Conservation (phyloP, 2,329 filamentous ascomycete species). For the Colletotrichum gigasporum region DNA sequence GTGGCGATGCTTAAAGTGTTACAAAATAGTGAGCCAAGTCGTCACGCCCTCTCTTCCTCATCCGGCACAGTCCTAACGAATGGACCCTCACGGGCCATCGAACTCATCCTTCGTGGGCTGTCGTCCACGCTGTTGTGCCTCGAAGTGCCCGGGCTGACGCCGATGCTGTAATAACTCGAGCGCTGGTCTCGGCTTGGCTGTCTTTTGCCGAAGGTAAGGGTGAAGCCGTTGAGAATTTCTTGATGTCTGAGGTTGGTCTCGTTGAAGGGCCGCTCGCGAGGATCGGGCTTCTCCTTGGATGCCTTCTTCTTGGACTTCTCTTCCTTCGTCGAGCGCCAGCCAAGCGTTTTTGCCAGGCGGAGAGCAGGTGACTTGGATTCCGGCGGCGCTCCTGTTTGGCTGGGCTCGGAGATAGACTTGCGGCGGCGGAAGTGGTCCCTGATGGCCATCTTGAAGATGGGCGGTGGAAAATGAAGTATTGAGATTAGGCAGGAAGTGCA, state of each 20-base stretch:
- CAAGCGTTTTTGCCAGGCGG: slow-evolving; percentile 31
- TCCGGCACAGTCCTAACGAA: slow-evolving; percentile 16
- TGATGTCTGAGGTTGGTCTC: slow-evolving; percentile 57
- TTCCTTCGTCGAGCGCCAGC: slow-evolving; percentile 37
- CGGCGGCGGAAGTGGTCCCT: slow-evolving; percentile 53
- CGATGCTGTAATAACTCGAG: slow-evolving; percentile 24
- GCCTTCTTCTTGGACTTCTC: slow-evolving; percentile 39
- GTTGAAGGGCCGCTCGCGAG: slow-evolving; percentile 55
- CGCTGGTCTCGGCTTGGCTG: slow-evolving; percentile 13
- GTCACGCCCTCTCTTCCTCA: slow-evolving; percentile 13
- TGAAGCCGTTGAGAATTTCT: slow-evolving; percentile 56
- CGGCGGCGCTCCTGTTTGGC: slow-evolving; percentile 40
- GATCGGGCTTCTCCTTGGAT: slow-evolving; percentile 43
- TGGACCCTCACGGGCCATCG: slow-evolving; percentile 2
- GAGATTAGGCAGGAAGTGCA: background rate
- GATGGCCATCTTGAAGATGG: slow-evolving; percentile 47
- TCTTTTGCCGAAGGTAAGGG: slow-evolving; percentile 52
- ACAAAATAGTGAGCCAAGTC: background rate
- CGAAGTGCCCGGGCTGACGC: slow-evolving; percentile 56
- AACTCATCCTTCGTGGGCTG: slow-evolving; percentile 18
- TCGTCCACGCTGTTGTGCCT: slow-evolving; percentile 46
- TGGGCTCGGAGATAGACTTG: slow-evolving; percentile 45
- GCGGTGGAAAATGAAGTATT: background rate
- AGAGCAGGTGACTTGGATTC: slow-evolving; percentile 26
- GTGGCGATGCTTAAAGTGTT: slow-evolving; percentile 9